phyloP scores from a whole-genome alignment of 2,329 filamentous ascomycete genomes.

The Trichoderma oligosporum region DNA sequence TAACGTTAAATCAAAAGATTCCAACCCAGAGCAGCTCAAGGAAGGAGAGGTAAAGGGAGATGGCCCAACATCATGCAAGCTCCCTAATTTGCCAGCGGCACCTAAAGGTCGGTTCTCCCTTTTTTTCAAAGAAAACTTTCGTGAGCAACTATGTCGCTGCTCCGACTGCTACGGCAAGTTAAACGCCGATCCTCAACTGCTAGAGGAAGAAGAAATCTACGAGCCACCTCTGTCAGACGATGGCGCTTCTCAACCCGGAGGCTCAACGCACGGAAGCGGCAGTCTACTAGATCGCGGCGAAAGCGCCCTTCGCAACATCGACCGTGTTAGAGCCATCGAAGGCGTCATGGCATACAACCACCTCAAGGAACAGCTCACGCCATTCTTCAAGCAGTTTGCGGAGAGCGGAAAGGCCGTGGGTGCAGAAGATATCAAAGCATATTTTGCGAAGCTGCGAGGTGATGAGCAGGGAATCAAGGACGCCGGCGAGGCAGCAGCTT shows the following conservation, averaged over 20 bases:
- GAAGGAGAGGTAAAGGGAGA: not conserved
- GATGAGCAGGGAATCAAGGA: conserved; percentile 72
- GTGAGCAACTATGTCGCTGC: conserved; percentile 79
- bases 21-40: conserved; percentile 19
- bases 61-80: conserved; percentile 50
- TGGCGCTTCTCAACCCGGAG: conserved; percentile 51
- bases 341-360: conserved; percentile 98
- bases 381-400: conserved; percentile 89
- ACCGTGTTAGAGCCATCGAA: conserved; percentile 89
- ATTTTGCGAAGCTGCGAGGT: conserved; percentile 90
- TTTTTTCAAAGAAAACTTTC: conserved; percentile 77
- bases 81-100: conserved; percentile 53
- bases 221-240: conserved; percentile 80
- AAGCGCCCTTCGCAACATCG: conserved; percentile 84
- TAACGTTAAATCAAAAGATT: not conserved
- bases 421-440: conserved; percentile 92
- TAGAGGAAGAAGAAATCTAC: conserved; percentile 92
- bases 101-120: conserved; percentile 67
- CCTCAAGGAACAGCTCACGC: conserved; percentile 91
- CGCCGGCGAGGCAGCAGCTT: conserved; percentile 52
- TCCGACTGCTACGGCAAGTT: conserved; percentile 72
- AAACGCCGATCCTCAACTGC: conserved; percentile 68
- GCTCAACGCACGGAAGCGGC: conserved; percentile 65
- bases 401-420: conserved; percentile 84
- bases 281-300: conserved; percentile 89